Conservation (phyloP, 441 rosid species). For the Bruguiera hainesii region DNA sequence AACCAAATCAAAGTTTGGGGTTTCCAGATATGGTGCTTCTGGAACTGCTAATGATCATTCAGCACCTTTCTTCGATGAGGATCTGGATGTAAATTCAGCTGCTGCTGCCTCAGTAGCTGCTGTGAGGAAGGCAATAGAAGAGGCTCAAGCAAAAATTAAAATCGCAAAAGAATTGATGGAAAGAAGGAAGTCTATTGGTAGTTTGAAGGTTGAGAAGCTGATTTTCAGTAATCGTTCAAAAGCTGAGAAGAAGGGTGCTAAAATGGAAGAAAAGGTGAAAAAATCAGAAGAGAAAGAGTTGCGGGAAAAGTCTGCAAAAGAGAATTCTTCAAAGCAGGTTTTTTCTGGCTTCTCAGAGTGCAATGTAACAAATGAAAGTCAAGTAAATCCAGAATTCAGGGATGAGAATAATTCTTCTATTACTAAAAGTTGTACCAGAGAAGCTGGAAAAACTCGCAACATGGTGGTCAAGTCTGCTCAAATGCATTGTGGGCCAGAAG, state of each 20-base stretch:
- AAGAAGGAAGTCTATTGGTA: constrained; percentile 44
- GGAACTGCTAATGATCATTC: constrained; percentile 43
- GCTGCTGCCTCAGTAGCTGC: constrained; percentile 94
- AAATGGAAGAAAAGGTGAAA: constrained; percentile 29
- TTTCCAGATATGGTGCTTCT: constrained; percentile 33
- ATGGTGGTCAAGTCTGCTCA: constrained; percentile 7
- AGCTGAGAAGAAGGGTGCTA: constrained; percentile 29
- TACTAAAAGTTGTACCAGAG: constrained; percentile 16
- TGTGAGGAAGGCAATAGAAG: constrained; percentile 82
- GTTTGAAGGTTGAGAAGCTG: constrained; percentile 38
- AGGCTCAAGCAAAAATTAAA: constrained; percentile 75
- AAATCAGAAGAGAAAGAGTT: constrained; percentile 24
- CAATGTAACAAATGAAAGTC: constrained; percentile 21
- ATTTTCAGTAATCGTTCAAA: constrained; percentile 30
- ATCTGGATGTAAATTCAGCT: constrained; percentile 66
- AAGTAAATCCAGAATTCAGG: constrained; percentile 21
- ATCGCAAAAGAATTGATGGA: constrained; percentile 77
- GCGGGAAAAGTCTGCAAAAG: constrained; percentile 22
- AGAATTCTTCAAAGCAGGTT: constrained; percentile 21
- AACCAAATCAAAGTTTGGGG: constrained; percentile 25
- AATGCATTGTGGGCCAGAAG: constrained; percentile 17
- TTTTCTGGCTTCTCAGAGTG: constrained; percentile 11
- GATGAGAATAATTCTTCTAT: constrained; percentile 19
- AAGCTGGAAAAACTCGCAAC: constrained; percentile 14
- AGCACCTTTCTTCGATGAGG: constrained; percentile 67